These are phyloP conservation scores for Xylariales sp. DNA, from an alignment of 2,329 filamentous ascomycete genomes.

Conservation along the genomic window DNA sequence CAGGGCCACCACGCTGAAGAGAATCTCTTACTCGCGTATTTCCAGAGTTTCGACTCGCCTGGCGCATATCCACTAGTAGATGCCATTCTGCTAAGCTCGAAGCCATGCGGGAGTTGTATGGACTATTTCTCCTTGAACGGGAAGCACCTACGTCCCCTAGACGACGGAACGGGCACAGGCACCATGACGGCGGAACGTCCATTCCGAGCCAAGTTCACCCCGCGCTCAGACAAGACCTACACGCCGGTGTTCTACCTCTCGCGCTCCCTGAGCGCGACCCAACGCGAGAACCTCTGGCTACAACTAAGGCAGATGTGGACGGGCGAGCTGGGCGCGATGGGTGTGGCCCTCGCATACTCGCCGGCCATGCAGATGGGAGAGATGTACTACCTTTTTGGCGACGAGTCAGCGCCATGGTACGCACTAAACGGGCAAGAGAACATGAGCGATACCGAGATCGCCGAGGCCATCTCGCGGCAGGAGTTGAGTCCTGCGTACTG, in stretches of 20 bases:
- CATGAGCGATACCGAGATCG: conserved; percentile 48
- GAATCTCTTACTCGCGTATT: conserved; percentile 48
- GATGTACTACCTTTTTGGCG: conserved; percentile 46
- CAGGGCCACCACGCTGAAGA: conserved; percentile 46
- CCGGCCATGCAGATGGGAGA: conserved; percentile 42
- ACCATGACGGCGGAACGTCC: conserved; percentile 27
- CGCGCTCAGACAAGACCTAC: conserved; percentile 46
- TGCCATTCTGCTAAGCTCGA: conserved; percentile 45
- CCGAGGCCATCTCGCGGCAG: conserved; percentile 46
- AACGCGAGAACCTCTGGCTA: conserved; percentile 42
- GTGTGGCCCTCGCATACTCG: conserved; percentile 34
- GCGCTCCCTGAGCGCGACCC: conserved; percentile 40
- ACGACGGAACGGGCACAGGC: conserved; percentile 33
- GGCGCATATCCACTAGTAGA: conserved; percentile 49
- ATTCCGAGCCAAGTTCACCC: conserved; percentile 49
- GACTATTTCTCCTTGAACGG: conserved; percentile 47
- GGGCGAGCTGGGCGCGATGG: conserved; percentile 35
- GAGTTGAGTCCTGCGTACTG: conserved; percentile 45
- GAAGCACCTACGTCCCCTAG: conserved; percentile 42
- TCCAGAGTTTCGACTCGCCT: conserved; percentile 48
- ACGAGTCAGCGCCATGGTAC: conserved; percentile 45
- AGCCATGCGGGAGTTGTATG: conserved; percentile 47
- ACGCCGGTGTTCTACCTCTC: conserved; percentile 49
- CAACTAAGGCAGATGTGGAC: conserved; percentile 47
- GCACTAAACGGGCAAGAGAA: conserved; percentile 48